phyloP scores from a whole-genome alignment of 2,329 filamentous ascomycete genomes.

The Phaeophleospora eucalypticola region DNA sequence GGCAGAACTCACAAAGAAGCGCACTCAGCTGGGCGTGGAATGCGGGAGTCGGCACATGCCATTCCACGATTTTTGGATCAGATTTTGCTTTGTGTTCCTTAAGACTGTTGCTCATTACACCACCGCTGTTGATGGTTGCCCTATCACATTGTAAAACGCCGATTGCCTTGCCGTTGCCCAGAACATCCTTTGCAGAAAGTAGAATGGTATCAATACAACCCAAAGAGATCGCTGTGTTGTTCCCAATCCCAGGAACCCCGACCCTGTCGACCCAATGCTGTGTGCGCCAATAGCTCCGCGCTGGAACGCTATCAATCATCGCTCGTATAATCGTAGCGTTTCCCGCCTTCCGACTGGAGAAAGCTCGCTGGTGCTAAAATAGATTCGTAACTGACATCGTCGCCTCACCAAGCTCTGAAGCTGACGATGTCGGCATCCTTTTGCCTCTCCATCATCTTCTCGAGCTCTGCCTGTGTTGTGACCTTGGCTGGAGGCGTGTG shows the following conservation, averaged over 20 bases:
- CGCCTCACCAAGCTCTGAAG: conserved; percentile 14
- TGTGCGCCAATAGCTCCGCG: conserved; percentile 9
- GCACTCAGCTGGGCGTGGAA: too few relatives aligned
- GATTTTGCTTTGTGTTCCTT: background rate
- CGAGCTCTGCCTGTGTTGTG: conserved; percentile 25
- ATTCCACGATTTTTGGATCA: background rate
- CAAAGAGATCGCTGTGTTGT: too few relatives aligned
- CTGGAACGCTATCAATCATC: conserved; percentile 7
- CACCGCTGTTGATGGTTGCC: background rate
- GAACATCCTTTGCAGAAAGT: too few relatives aligned
- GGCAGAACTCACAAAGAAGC: too few relatives aligned
- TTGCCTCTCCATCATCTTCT: conserved; percentile 29
- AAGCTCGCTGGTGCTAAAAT: too few relatives aligned
- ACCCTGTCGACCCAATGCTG: background rate
- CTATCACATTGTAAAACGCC: too few relatives aligned
- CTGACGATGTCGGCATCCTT: conserved; percentile 29
- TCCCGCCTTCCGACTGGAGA: too few relatives aligned
- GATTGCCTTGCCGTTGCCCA: too few relatives aligned
- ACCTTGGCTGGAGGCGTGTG: conserved; percentile 18
- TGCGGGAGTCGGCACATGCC: background rate
- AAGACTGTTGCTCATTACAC: conserved; percentile 2
- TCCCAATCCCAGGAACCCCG: background rate
- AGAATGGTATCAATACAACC: too few relatives aligned
- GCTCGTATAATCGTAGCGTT: background rate
- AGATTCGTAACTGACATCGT: too few relatives aligned